Evolutionary conservation across 139 green algal species (phyloP), one percentile per base, ranked within the genome.

Genomic region (Chlamydomonas incerta): DNA sequence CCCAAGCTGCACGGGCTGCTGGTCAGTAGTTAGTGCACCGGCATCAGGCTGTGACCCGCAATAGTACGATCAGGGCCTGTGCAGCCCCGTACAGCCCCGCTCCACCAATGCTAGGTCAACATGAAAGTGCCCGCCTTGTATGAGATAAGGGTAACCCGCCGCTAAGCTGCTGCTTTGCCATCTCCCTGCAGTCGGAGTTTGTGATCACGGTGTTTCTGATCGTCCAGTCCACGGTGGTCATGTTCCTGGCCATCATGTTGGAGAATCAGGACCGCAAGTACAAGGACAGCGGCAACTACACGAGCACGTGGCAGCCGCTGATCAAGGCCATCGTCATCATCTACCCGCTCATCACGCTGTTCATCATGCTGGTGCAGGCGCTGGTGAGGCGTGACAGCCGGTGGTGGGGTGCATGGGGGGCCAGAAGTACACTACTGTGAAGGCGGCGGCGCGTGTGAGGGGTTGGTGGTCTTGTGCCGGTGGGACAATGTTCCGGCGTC

Each of bases 181-280:
- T 50, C 6, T 8, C 41, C 41, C 41, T 18, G 55, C 21, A 62
- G 55, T 23, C 21, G 55, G 55, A 62, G 55, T 62, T 23, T 18
- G 18, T 62, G 18, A 10, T 24, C 21, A 62, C 55, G 55, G 21
- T 62, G 21, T 62, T 62, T 18, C 57, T 82, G 15, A 62, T 82
- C 57, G 58, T 37, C 6, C 74, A 82, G 23, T 52, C 74, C 34
- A 82, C 74, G 2, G 74, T 82, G 37, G 74, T 82, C 33, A 82
- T 82, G 74, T 82, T 82, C 74, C 69, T 82, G 8, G 74, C 74
- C 8, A 69, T 81, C n/a, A 57, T 62, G 55, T 6, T 28, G 20
- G 55, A 62, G 11, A 62, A 62, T 18, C 55, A 62, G 55, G 55
- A 62, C 55, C 55, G 55, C 20, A 62, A 23, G 55, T 62, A 62